phyloP scores from a whole-genome alignment of 2,329 filamentous ascomycete species.

The Coniochaeta hoffmannii region DNA sequence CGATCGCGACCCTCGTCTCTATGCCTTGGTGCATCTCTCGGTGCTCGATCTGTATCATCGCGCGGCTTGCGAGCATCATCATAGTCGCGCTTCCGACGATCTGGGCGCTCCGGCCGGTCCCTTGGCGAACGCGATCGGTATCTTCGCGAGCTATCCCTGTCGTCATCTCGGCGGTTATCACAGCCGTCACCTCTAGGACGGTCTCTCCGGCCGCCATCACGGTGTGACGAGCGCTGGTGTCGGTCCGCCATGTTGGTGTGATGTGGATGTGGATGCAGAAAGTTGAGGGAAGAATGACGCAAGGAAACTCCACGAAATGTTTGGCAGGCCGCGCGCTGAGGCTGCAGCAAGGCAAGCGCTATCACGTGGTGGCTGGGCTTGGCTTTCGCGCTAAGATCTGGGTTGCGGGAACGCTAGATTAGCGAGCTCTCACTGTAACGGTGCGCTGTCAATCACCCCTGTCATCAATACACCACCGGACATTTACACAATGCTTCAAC shows the following conservation, averaged over 20 bases:
- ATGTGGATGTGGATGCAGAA: neutral
- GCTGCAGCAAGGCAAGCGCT: neutral
- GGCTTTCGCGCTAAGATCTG: neutral
- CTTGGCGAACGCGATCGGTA: constrained; percentile 1
- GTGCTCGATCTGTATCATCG: neutral
- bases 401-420: neutral
- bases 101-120: neutral
- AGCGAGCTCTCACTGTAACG: neutral
- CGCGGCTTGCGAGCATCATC: neutral
- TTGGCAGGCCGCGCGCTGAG: no score
- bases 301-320: neutral
- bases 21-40: neutral
- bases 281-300: neutral
- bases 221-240: constrained; percentile 4
- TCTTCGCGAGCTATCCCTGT: constrained; percentile 16
- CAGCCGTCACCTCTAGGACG: constrained; percentile 2
- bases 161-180: constrained; percentile 14
- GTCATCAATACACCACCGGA: neutral
- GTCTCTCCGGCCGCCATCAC: constrained; percentile 2
- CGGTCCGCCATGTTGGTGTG: constrained; percentile 9
- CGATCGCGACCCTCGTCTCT: neutral
- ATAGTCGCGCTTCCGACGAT: neutral
- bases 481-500: neutral
- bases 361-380: neutral
- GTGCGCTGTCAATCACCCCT: neutral